phyloP scores from a whole-genome alignment of 2,329 filamentous ascomycete species.

The Emericellopsis cladophorae region DNA sequence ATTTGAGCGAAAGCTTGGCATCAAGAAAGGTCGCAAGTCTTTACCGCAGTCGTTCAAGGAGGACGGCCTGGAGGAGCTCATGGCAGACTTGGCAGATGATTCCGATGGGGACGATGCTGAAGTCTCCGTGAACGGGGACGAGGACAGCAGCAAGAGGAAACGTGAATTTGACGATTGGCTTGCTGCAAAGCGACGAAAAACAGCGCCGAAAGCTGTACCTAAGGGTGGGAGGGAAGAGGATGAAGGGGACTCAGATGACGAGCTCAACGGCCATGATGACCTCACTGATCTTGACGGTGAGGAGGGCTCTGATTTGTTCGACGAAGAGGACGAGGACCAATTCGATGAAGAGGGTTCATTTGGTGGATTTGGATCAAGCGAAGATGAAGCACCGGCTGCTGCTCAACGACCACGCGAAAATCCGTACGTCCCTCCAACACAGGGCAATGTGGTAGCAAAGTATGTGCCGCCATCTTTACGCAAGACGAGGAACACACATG shows the following conservation, averaged over 20 bases:
- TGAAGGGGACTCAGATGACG: constrained; percentile 6
- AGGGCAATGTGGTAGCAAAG: constrained; percentile 42
- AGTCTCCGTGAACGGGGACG: constrained; percentile 31
- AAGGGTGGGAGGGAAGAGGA: constrained; percentile 11
- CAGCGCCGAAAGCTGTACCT: constrained; percentile 8
- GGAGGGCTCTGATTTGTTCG: neutral
- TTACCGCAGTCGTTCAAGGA: constrained; percentile 63
- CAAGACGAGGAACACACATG: constrained; percentile 46
- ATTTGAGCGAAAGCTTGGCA: constrained; percentile 76
- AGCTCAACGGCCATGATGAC: constrained; percentile 11
- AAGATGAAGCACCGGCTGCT: constrained; percentile 10
- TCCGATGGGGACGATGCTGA: constrained; percentile 14
- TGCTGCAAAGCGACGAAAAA: constrained; percentile 41
- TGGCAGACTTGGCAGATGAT: constrained; percentile 44
- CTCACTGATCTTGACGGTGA: constrained; percentile 8
- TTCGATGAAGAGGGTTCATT: constrained; percentile 18
- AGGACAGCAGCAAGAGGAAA: constrained; percentile 50
- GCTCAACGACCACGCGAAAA: constrained; percentile 59
- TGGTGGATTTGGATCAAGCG: constrained; percentile 22
- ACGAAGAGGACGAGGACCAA: constrained; percentile 15
- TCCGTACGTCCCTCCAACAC: constrained; percentile 68
- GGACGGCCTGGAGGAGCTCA: constrained; percentile 69
- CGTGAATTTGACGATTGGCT: constrained; percentile 48
- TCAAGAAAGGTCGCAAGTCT: constrained; percentile 63
- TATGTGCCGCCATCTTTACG: constrained; percentile 84